A percentile compares a stretch with the other conserved stretches of the same genome.
Conservation (phyloP, 2,329 filamentous ascomycete genomes). For the Teratosphaeriaceae sp. region DNA sequence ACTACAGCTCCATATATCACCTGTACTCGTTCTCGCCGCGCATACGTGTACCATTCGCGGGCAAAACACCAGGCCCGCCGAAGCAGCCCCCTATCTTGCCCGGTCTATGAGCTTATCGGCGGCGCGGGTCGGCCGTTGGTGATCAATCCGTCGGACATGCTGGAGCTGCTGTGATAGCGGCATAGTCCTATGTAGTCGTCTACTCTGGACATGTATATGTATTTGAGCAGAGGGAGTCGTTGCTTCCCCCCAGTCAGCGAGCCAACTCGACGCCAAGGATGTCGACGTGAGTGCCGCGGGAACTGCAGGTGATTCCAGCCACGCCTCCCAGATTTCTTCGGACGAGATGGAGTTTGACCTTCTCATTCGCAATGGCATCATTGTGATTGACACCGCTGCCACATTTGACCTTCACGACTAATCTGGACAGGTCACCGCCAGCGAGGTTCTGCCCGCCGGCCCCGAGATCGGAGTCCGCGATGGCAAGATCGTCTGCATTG, state of each 20-base stretch:
- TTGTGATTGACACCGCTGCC: conserved; percentile 25
- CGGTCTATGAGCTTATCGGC: neutral
- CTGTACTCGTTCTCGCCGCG: too few species aligned
- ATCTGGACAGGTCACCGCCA: conserved; percentile 30
- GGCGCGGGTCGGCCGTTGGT: neutral
- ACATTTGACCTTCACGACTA: neutral
- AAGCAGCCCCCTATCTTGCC: neutral
- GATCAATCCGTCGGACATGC: too few species aligned
- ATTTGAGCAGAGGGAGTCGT: too few species aligned
- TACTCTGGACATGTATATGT: too few species aligned
- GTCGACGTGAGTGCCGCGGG: too few species aligned
- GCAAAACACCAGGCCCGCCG: too few species aligned
- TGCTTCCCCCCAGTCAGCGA: too few species aligned
- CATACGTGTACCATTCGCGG: too few species aligned
- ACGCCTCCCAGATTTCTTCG: neutral
- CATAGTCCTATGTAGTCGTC: too few species aligned
- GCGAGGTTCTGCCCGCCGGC: conserved; percentile 37
- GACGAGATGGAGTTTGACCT: conserved; percentile 31
- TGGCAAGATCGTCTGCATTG: conserved; percentile 43
- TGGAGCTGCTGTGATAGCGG: too few species aligned
- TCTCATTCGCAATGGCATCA: conserved; percentile 36
- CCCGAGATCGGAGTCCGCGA: conserved; percentile 43
- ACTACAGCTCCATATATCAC: neutral
- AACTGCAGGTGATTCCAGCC: too few species aligned
- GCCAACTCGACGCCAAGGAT: too few species aligned